Conservation (phyloP, 108 stramenopile genomes). For the Nitzschia palea region DNA sequence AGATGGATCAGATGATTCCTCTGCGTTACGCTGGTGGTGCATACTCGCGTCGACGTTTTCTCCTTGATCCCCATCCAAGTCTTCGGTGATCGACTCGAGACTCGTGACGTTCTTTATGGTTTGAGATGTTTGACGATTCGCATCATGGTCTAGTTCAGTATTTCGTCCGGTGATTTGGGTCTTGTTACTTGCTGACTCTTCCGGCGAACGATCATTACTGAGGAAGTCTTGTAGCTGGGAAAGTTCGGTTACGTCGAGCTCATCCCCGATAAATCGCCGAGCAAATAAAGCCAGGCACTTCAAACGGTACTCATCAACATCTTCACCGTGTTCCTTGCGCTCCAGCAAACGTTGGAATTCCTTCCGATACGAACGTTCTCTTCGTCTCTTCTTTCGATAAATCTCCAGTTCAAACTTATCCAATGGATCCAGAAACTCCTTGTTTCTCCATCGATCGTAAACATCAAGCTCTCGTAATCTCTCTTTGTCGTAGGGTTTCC, state of each 20-base stretch:
- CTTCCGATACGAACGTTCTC: constrained; percentile 9
- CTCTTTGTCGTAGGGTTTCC: constrained; percentile 9
- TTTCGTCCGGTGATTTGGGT: background rate
- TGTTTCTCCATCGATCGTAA: constrained; percentile 26
- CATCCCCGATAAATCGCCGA: constrained; percentile 19
- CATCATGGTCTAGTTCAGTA: background rate
- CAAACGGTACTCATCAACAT: constrained; percentile 15
- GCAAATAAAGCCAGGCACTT: constrained; percentile 15
- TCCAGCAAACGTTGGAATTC: constrained; percentile 19
- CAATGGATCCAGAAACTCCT: constrained; percentile 5
- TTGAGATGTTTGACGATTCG: too few relatives aligned
- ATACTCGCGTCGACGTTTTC: too few relatives aligned
- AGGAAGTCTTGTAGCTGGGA: background rate
- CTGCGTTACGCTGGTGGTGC: too few relatives aligned
- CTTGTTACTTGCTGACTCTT: background rate
- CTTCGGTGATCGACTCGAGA: too few relatives aligned
- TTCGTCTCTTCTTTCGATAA: constrained; percentile 7
- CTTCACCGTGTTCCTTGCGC: constrained; percentile 17
- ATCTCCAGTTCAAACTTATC: constrained; percentile 15
- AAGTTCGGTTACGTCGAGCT: background rate
- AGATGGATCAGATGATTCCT: too few relatives aligned
- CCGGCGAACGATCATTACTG: background rate
- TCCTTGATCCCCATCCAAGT: too few relatives aligned
- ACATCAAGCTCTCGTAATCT: constrained; percentile 21
- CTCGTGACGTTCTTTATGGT: too few relatives aligned